Evolutionary conservation across 352 stramenopile genomes (phyloP), one percentile per base, ranked within the genome.

Genomic region (Globisporangium takayamanum): DNA sequence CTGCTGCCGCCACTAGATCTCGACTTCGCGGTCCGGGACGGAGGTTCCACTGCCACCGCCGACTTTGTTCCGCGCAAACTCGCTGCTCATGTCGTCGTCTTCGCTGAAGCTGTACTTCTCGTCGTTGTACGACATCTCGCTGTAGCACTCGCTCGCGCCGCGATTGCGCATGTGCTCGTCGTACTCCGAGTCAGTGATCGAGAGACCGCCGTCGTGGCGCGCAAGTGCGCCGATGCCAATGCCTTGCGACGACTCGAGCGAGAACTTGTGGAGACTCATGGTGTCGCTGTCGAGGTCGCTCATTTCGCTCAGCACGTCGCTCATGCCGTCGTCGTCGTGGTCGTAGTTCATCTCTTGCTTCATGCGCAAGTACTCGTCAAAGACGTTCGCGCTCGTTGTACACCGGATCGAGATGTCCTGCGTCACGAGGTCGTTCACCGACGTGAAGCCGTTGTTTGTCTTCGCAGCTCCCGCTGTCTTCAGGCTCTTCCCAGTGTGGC

Each of bases 111-210:
- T 84, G 66, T 89, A 89, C 59, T 87, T 89, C 52, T 89, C 80
- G 60, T 89, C 80, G 57, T 89, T 89, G 77, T 88, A 88, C 48
- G 80, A 89, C 77, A 89, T 88, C 53, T 89, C 80, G 49, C 73
- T 86, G 70, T 68, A 86, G 67, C 77, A 88, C 59, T 89, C 80
- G 59, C 80, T 89, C 63, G 76, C 75, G 4, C 68, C 76, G 42
- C 65, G 75, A 58, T 56, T 70, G 58, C 69, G 72, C 33, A 82
- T 37, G 53, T 84, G 72, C 45, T 78, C 70, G 30, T 74, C 67
- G 59, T 86, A 89, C 57, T 89, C 80, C 57, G 80, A 89, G 63
- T 89, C 78, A 2, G 78, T 83, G 53, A 88, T 74, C 22, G 78
- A 88, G 65, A 80, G 66, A 25, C 73, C 66, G 15, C 75, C 75